Conservation (phyloP, 2,329 filamentous ascomycete species). For the Penicillium polonicum region DNA sequence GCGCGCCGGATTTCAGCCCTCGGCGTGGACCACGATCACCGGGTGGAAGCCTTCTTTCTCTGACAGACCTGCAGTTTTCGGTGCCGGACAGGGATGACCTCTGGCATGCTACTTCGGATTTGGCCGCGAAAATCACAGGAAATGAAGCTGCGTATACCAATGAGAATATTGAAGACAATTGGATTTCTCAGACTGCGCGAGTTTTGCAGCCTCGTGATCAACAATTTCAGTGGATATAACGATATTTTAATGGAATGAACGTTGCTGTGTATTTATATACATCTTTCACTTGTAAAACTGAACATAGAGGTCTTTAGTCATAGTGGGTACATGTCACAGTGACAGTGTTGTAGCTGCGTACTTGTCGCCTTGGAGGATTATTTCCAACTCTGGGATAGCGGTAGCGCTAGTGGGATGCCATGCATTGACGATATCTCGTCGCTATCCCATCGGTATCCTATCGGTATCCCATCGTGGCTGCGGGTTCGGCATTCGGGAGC, state of each 20-base stretch:
- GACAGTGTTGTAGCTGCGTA: no score
- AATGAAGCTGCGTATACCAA: not conserved
- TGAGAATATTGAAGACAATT: not conserved
- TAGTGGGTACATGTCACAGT: no score
- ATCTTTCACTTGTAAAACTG: no score
- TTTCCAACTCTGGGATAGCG: no score
- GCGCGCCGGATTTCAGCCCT: not conserved
- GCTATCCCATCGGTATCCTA: not conserved
- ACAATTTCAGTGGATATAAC: not conserved
- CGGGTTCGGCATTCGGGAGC: no score
- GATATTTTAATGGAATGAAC: not conserved
- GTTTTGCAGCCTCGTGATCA: not conserved
- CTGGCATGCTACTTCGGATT: not conserved
- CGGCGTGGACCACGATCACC: not conserved
- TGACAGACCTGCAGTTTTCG: not conserved
- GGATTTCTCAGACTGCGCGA: not conserved
- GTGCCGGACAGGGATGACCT: not conserved
- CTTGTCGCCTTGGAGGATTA: no score
- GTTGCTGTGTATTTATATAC: not conserved
- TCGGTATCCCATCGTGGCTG: no score
- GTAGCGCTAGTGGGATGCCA: no score
- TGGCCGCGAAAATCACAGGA: not conserved
- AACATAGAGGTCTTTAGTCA: no score
- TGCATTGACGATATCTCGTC: not conserved
- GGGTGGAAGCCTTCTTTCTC: not conserved